Conservation (phyloP, 2,329 filamentous ascomycete species). For the Aspergillus floridensis region DNA sequence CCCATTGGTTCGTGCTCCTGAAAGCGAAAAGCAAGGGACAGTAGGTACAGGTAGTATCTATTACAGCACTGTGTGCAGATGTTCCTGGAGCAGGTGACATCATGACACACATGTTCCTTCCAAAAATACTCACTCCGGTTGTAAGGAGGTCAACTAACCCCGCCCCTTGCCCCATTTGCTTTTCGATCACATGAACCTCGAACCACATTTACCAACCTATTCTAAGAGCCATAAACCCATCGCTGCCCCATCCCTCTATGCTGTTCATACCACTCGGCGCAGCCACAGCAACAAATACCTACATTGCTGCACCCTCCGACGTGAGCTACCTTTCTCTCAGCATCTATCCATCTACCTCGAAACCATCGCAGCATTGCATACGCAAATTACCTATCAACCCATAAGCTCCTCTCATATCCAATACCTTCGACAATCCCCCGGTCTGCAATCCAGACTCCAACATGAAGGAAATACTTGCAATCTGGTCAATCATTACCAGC, state of each 20-base stretch:
- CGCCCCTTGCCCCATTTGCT: background rate
- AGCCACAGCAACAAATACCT: background rate
- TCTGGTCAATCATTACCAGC: background rate
- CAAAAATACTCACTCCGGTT: too few relatives aligned
- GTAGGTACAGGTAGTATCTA: background rate
- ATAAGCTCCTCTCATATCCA: background rate
- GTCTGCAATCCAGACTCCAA: background rate
- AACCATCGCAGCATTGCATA: background rate
- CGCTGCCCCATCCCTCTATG: background rate
- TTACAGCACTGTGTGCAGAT: background rate
- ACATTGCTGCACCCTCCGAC: background rate
- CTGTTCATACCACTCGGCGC: background rate
- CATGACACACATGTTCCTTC: background rate
- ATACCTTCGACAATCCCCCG: background rate
- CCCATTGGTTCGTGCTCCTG: background rate
- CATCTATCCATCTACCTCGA: background rate
- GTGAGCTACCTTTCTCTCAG: background rate
- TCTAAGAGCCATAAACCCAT: background rate
- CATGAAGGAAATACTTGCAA: background rate
- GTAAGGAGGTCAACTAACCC: background rate
- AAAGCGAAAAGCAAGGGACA: background rate
- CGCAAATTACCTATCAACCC: background rate
- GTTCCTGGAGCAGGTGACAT: slow-evolving; percentile 1
- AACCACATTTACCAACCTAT: background rate
- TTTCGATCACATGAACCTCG: background rate